A percentile compares a stretch with the other conserved stretches of the same genome.
phyloP scores from a whole-genome alignment of 1,284 basidiomycete genomes.

The Moesziomyces parantarcticus region DNA sequence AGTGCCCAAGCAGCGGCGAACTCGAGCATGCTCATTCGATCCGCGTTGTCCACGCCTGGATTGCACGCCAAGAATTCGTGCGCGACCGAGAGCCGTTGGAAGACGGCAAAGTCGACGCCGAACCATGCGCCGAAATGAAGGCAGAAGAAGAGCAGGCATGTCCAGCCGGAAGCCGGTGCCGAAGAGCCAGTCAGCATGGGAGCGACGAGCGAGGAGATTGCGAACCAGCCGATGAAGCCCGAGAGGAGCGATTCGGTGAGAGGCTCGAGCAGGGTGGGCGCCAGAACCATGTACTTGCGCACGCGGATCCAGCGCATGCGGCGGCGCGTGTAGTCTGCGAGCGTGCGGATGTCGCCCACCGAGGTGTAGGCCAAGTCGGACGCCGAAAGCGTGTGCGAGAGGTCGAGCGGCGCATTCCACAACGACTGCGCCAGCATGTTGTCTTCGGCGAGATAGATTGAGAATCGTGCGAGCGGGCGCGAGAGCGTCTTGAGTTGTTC shows the following conservation, averaged over 20 bases:
- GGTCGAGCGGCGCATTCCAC: slow-evolving; percentile 55
- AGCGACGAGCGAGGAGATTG: slow-evolving; percentile 34
- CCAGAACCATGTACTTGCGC: slow-evolving; percentile 63
- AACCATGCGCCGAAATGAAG: slow-evolving; percentile 46
- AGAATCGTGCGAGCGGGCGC: slow-evolving; percentile 62
- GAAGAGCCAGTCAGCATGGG: slow-evolving; percentile 2
- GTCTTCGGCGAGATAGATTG: slow-evolving; percentile 67
- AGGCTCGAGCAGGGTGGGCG: slow-evolving; percentile 63
- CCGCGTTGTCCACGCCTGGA: slow-evolving; percentile 21
- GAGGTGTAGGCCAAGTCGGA: slow-evolving; percentile 61
- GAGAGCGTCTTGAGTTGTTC: slow-evolving; percentile 36
- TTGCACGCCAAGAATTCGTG: slow-evolving; percentile 39
- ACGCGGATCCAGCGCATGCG: slow-evolving; percentile 68
- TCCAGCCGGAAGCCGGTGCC: slow-evolving; percentile 5
- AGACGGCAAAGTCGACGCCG: slow-evolving; percentile 30
- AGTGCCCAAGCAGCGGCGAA: slow-evolving; percentile 54
- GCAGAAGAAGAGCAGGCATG: slow-evolving; percentile 20
- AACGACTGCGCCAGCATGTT: slow-evolving; percentile 66
- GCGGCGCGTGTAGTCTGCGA: slow-evolving; percentile 59
- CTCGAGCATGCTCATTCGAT: slow-evolving; percentile 24
- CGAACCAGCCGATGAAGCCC: slow-evolving; percentile 56
- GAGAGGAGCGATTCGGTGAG: slow-evolving; percentile 65
- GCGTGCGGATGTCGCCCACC: slow-evolving; percentile 64
- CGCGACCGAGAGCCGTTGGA: slow-evolving; percentile 30
- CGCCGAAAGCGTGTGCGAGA: slow-evolving; percentile 54